Evolutionary conservation across 768 basidiomycete species (phyloP).

Genomic region (Naganishia randhawae): DNA sequence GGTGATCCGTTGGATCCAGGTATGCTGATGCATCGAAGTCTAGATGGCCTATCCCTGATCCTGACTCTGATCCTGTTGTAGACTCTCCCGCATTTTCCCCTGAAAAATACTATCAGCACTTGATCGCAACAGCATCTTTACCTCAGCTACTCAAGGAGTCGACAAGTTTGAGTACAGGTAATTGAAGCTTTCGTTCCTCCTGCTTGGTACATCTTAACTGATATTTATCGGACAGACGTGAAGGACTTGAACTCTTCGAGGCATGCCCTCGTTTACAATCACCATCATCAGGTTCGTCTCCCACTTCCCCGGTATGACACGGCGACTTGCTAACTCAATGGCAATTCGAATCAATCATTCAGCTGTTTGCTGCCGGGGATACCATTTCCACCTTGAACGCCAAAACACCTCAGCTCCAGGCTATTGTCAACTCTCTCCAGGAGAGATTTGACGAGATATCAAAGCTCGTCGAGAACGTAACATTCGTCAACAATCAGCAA

Average conservation of each 20-base stretch:
- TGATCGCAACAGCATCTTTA: constrained; percentile 37
- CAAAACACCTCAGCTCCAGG: constrained; percentile 46
- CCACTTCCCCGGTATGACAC: not conserved
- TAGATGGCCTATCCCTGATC: not conserved
- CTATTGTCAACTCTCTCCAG: constrained; percentile 45
- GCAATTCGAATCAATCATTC: not conserved
- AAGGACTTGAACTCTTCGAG: constrained; percentile 43
- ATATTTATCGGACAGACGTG: constrained; percentile 34
- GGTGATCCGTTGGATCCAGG: constrained; percentile 23
- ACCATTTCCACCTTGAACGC: constrained; percentile 47
- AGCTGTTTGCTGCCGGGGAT: constrained; percentile 49
- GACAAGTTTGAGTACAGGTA: constrained; percentile 37
- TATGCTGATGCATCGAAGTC: not conserved
- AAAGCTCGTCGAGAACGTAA: constrained; percentile 39
- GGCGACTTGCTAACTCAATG: not conserved
- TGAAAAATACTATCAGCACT: constrained; percentile 42
- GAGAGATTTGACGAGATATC: constrained; percentile 46
- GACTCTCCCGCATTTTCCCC: constrained; percentile 42
- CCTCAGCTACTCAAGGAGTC: constrained; percentile 42
- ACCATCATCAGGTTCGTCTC: constrained; percentile 46
- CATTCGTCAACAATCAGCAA: not conserved
- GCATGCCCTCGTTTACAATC: constrained; percentile 48
- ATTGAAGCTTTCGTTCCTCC: not conserved
- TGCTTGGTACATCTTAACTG: not conserved
- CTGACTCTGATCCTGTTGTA: constrained; percentile 5